These are phyloP conservation scores for Penicillium sp. DNA, from an alignment of 2,329 filamentous ascomycete genomes.

Conservation along the genomic window DNA sequence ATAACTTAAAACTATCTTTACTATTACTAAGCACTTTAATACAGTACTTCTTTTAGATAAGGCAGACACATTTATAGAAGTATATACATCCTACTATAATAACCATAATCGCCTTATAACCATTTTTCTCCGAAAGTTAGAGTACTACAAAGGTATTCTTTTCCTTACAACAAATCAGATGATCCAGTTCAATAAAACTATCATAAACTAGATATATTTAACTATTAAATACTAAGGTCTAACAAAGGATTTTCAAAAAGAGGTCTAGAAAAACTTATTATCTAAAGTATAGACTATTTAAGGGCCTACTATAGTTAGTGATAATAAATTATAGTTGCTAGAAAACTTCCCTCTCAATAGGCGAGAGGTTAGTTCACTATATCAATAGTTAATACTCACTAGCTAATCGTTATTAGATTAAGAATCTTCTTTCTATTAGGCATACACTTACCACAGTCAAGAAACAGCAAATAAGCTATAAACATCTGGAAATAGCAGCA, in stretches of 20 bases:
- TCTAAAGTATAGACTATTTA: slow-evolving; percentile 14
- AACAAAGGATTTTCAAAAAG: slow-evolving; percentile 18
- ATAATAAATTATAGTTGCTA: slow-evolving; percentile 8
- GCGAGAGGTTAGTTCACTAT: slow-evolving; percentile 14
- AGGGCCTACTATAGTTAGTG: slow-evolving; percentile 11
- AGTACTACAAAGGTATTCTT: slow-evolving; percentile 41
- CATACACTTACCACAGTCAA: neutral
- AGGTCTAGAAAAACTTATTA: slow-evolving; percentile 33
- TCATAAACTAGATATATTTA: slow-evolving; percentile 36
- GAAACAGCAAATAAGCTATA: neutral
- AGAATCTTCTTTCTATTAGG: neutral
- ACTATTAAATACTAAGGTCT: slow-evolving; percentile 33
- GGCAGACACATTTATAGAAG: slow-evolving; percentile 38
- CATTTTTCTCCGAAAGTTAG: slow-evolving; percentile 40
- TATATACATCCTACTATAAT: slow-evolving; percentile 23
- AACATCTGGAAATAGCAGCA: neutral
- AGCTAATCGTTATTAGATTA: neutral
- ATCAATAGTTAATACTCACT: neutral
- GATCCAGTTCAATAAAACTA: slow-evolving; percentile 36
- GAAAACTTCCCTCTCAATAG: slow-evolving; percentile 14
- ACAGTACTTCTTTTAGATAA: slow-evolving; percentile 41
- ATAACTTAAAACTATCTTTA: slow-evolving; percentile 25
- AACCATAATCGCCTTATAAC: slow-evolving; percentile 28
- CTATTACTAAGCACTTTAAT: slow-evolving; percentile 26
- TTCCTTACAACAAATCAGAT: slow-evolving; percentile 42